These are phyloP conservation scores for Neurospora sp. DNA, from an alignment of 495 filamentous ascomycete genomes.

Conservation along the genomic window DNA sequence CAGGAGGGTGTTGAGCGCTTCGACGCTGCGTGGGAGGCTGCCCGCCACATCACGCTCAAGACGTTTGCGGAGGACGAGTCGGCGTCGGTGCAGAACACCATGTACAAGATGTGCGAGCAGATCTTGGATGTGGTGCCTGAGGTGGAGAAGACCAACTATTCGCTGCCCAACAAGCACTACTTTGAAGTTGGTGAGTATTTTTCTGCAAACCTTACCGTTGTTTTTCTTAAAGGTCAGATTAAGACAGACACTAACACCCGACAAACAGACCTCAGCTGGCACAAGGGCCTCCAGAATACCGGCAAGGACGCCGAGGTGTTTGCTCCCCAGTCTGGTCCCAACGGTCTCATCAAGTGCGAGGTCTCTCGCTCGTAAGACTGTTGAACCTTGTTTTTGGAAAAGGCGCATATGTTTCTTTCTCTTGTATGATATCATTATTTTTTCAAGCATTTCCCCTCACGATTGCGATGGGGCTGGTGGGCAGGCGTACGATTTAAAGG, in stretches of 20 bases:
- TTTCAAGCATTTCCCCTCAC: background rate
- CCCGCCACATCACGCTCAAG: constrained; percentile 74
- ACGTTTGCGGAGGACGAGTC: constrained; percentile 88
- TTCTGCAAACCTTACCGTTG: background rate
- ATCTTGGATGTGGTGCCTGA: constrained; percentile 68
- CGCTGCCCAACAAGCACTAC: constrained; percentile 95
- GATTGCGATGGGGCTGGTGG: background rate
- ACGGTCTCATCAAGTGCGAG: constrained; percentile 92
- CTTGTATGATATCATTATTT: background rate
- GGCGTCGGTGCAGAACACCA: constrained; percentile 89
- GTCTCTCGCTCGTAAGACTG: constrained; percentile 49
- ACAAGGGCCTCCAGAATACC: constrained; percentile 94
- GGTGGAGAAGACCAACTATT: constrained; percentile 67
- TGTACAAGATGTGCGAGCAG: constrained; percentile 95
- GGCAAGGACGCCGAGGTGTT: constrained; percentile 95
- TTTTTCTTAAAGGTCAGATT: background rate
- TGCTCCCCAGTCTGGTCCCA: constrained; percentile 84
- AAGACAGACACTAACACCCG: background rate
- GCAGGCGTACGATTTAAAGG: background rate
- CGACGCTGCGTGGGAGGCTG: constrained; percentile 64
- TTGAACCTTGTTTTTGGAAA: background rate
- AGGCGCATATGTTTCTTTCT: background rate
- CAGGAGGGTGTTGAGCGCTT: constrained; percentile 54
- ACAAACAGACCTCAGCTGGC: constrained; percentile 76
- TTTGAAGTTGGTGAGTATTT: constrained; percentile 80